Evolutionary conservation across 2,329 filamentous ascomycete species (phyloP).

Genomic region (Hypoxylon sp.): DNA sequence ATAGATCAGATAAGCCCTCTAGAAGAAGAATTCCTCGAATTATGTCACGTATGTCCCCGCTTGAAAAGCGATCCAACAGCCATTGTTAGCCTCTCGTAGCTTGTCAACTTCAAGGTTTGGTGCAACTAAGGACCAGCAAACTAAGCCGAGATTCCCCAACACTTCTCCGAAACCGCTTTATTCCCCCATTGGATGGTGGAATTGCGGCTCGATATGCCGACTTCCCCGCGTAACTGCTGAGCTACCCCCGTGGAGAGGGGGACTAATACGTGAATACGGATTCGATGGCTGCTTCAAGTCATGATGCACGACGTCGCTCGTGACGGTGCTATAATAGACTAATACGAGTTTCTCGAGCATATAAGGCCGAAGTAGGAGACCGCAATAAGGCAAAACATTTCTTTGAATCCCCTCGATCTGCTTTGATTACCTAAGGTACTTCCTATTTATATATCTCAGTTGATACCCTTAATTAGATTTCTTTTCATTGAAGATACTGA

Average conservation of each 20-base stretch:
- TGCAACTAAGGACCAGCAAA: constrained; percentile 11
- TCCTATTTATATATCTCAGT: not conserved
- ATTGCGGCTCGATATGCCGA: constrained; percentile 42
- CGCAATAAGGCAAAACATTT: not conserved
- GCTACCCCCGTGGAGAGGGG: constrained; percentile 27
- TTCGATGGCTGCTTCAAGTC: constrained; percentile 23
- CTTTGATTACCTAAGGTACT: not conserved
- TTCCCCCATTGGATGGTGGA: constrained; percentile 30
- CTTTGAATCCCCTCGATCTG: not conserved
- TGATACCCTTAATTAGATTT: not conserved
- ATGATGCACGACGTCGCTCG: constrained; percentile 25
- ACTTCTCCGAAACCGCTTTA: constrained; percentile 45
- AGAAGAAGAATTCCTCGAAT: constrained; percentile 10
- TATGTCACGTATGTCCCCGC: constrained; percentile 2
- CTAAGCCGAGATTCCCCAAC: constrained; percentile 44
- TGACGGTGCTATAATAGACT: constrained; percentile 5
- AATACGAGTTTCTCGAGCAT: constrained; percentile 8
- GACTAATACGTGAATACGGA: constrained; percentile 20
- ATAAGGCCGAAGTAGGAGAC: not conserved
- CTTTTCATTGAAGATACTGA: not conserved
- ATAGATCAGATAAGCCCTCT: constrained; percentile 15
- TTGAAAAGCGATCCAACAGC: not conserved
- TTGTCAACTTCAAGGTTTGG: constrained; percentile 24
- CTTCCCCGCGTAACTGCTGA: constrained; percentile 37
- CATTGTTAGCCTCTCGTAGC: constrained; percentile 1